Conservation (phyloP, 305 asterid genomes). For the Plantago lanceolata region DNA sequence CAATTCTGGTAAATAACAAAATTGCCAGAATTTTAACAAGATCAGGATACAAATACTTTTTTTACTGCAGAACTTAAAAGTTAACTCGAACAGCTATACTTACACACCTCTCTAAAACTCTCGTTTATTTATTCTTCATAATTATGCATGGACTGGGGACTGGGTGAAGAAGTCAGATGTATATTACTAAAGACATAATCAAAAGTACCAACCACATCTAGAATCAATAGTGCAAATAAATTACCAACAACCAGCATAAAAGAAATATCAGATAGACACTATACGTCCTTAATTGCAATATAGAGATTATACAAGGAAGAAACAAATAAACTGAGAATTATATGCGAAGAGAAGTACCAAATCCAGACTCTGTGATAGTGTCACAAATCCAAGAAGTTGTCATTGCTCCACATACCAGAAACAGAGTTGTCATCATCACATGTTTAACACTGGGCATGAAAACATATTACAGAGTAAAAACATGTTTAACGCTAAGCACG, state of each 20-base stretch:
- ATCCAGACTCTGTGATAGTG: slow-evolving; percentile 87
- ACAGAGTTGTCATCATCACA: slow-evolving; percentile 65
- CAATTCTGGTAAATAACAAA: neutral
- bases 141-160: no score
- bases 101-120: no score
- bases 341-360: slow-evolving; percentile 45
- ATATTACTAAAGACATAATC: no score
- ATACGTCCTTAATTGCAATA: slow-evolving; percentile 3
- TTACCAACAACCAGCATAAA: no score
- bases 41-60: no score
- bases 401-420: slow-evolving; percentile 94
- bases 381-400: slow-evolving; percentile 92
- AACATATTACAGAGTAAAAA: slow-evolving; percentile 7
- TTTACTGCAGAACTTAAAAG: no score
- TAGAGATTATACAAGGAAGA: neutral
- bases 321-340: neutral
- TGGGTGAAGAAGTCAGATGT: no score
- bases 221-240: neutral
- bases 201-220: no score
- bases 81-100: no score
- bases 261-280: slow-evolving; percentile 5
- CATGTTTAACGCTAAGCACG: no score
- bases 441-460: slow-evolving; percentile 68
- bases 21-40: no score
- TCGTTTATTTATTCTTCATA: no score